Evolutionary conservation across 140 eudicot genomes (phyloP).

Genomic region (Oenanthe javanica): DNA sequence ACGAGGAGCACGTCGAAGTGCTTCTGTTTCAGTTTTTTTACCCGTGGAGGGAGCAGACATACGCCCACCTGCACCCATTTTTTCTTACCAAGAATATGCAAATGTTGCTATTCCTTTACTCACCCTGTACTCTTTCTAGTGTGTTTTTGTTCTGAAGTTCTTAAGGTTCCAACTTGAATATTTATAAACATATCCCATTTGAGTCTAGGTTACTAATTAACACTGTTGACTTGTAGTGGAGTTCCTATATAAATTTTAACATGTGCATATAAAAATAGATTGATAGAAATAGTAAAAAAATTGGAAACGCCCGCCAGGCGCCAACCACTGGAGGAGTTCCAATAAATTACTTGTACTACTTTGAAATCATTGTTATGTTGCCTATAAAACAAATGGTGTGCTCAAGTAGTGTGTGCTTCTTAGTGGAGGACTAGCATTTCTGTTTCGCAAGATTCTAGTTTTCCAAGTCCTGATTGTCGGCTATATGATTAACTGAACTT

Average conservation of each 20-base stretch:
- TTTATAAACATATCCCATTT: neutral
- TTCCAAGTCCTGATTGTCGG: neutral
- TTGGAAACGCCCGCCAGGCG: slow-evolving; percentile 5
- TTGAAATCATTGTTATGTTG: neutral
- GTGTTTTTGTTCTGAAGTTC: neutral
- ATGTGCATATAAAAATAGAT: neutral
- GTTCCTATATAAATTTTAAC: neutral
- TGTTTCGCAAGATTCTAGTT: neutral
- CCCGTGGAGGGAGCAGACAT: neutral
- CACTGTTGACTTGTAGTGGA: neutral
- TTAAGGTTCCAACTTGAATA: neutral
- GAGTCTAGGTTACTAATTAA: neutral
- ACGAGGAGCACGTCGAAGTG: slow-evolving; percentile 4
- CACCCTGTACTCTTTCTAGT: neutral
- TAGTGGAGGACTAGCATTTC: neutral
- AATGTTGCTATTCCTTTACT: neutral
- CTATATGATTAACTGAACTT: neutral
- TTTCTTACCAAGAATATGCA: neutral
- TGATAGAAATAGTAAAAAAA: neutral
- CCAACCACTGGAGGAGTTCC: neutral
- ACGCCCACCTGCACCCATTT: slow-evolving; percentile 1
- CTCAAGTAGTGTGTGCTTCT: neutral
- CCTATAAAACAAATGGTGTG: neutral
- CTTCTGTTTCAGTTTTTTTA: neutral
- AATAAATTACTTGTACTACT: neutral